Evolutionary conservation across 2,329 filamentous ascomycete genomes (phyloP).

Genomic region (Neophaeococcomyces aloes): DNA sequence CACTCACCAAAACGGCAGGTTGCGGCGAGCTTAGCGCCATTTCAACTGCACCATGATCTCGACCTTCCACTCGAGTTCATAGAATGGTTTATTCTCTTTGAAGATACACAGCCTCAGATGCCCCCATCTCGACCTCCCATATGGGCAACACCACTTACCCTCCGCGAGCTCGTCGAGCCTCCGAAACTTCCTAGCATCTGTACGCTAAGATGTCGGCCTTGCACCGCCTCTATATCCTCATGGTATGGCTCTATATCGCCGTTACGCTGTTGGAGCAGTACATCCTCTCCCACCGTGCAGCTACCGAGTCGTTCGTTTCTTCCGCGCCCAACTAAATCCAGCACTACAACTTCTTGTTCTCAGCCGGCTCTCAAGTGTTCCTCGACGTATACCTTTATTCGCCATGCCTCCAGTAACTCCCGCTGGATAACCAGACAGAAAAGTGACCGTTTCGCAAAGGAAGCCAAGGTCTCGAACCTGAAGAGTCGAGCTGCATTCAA

Average conservation of each 20-base stretch:
- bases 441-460: conserved; percentile 59
- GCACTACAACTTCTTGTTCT: background rate
- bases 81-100: no score
- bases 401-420: conserved; percentile 47
- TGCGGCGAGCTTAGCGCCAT: no score
- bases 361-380: background rate
- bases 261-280: conserved; percentile 17
- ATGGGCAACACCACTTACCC: no score
- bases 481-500: conserved; percentile 94
- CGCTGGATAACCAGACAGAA: conserved; percentile 75
- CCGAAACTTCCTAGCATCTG: no score
- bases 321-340: conserved; percentile 7
- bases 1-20: no score
- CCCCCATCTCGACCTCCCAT: no score
- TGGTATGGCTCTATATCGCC: conserved; percentile 21
- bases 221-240: conserved; percentile 19
- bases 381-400: background rate
- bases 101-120: no score
- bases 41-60: background rate
- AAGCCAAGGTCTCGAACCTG: conserved; percentile 66
- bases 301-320: conserved; percentile 9
- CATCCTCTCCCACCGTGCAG: conserved; percentile 11
- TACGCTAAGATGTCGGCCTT: conserved; percentile 16
- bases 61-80: no score
- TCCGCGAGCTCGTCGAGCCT: no score